A percentile compares a stretch with the other conserved stretches of the same genome.
phyloP scores from a whole-genome alignment of 441 rosid genomes.

The Raphanus hybrid region DNA sequence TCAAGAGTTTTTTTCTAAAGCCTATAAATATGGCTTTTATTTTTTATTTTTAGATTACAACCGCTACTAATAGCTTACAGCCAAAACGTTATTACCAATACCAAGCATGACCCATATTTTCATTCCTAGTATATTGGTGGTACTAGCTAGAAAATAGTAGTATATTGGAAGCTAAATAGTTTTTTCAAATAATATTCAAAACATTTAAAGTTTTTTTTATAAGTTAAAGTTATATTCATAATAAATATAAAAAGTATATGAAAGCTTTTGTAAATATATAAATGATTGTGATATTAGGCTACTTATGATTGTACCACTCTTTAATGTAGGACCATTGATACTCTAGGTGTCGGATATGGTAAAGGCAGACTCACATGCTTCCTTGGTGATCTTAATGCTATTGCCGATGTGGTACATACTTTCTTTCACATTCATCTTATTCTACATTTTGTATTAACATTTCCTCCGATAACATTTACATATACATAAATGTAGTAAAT shows the following conservation, averaged over 20 bases:
- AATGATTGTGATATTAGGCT: background rate
- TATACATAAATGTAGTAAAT: too few relatives aligned
- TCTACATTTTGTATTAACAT: background rate
- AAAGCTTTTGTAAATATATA: background rate
- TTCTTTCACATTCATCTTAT: background rate
- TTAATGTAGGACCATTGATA: constrained; percentile 75
- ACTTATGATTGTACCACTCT: constrained; percentile 1
- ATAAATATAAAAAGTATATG: background rate
- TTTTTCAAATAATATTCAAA: background rate
- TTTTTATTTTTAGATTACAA: background rate
- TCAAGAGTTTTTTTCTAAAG: background rate
- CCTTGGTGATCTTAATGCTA: constrained; percentile 56
- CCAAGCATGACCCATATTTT: background rate
- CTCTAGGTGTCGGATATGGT: constrained; percentile 72
- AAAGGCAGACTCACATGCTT: constrained; percentile 79
- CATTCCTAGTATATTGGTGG: background rate
- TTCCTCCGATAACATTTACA: background rate
- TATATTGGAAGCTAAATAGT: background rate
- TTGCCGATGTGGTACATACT: constrained; percentile 58
- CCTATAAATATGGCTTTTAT: background rate
- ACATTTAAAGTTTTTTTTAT: too few relatives aligned
- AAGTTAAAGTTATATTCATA: background rate
- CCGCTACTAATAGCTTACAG: background rate
- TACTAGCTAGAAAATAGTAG: background rate
- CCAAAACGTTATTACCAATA: background rate